phyloP scores from a whole-genome alignment of 1,284 basidiomycete species.

The Porodaedalea pini region DNA sequence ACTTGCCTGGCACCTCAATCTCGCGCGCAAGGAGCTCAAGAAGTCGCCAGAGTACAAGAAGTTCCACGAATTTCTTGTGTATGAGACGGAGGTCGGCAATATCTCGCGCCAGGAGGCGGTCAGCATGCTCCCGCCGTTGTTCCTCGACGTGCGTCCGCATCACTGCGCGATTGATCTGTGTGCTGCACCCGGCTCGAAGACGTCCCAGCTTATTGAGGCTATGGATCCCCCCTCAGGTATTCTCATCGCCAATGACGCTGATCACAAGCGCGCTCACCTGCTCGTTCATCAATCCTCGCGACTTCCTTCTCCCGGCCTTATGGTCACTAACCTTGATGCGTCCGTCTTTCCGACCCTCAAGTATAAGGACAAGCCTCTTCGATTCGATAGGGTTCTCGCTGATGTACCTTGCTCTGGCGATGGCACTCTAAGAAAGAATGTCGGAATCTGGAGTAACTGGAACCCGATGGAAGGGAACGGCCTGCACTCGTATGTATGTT shows the following conservation, averaged over 20 bases:
- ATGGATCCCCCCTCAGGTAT: slow-evolving; percentile 75
- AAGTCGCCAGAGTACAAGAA: slow-evolving; percentile 93
- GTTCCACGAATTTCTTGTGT: slow-evolving; percentile 96
- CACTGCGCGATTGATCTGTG: slow-evolving; percentile 96
- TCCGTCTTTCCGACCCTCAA: slow-evolving; percentile 81
- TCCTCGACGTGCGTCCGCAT: slow-evolving; percentile 91
- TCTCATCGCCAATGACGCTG: slow-evolving; percentile 87
- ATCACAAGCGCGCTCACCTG: slow-evolving; percentile 93
- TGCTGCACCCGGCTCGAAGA: slow-evolving; percentile 99
- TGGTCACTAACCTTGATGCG: slow-evolving; percentile 97
- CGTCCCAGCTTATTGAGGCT: slow-evolving; percentile 88
- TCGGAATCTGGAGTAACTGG: slow-evolving; percentile 96
- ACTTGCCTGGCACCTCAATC: slow-evolving; percentile 94
- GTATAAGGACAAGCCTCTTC: slow-evolving; percentile 39
- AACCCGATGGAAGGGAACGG: slow-evolving; percentile 86
- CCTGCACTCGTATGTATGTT: slow-evolving; percentile 67
- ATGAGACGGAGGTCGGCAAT: slow-evolving; percentile 98
- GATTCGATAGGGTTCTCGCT: slow-evolving; percentile 92
- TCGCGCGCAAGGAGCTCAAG: slow-evolving; percentile 85
- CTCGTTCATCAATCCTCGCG: slow-evolving; percentile 97
- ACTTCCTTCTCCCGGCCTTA: slow-evolving; percentile 86
- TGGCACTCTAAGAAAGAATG: slow-evolving; percentile 93
- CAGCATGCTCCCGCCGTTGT: slow-evolving; percentile 96
- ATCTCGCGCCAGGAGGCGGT: slow-evolving; percentile 97
- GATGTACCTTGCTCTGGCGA: slow-evolving; percentile 99